Conservation (phyloP, 176 grass and related monocot species). For the Pontederia paniculata region DNA sequence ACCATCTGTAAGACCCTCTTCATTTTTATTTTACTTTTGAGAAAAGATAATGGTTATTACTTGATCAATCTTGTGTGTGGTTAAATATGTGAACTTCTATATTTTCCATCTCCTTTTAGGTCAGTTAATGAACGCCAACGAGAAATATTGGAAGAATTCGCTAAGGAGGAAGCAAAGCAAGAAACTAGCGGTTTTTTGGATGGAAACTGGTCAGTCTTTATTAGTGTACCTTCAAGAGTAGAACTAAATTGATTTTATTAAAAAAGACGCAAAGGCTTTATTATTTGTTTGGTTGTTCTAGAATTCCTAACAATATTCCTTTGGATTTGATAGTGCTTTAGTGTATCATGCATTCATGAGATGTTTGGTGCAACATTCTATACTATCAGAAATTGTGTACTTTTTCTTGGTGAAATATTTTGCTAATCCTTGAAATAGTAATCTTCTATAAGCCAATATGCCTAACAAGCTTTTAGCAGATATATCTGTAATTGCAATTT, state of each 20-base stretch:
- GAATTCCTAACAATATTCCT: too few relatives aligned
- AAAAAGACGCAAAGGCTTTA: background rate
- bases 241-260: background rate
- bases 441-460: too few relatives aligned
- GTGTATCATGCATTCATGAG: too few relatives aligned
- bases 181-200: slow-evolving; percentile 38
- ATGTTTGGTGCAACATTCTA: too few relatives aligned
- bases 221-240: background rate
- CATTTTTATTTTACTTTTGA: slow-evolving; percentile 5
- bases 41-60: background rate
- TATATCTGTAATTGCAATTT: too few relatives aligned
- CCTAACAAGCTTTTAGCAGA: too few relatives aligned
- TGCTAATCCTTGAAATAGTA: too few relatives aligned
- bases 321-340: too few relatives aligned
- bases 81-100: background rate
- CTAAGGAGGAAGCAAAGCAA: slow-evolving; percentile 55
- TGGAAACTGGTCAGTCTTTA: slow-evolving; percentile 56
- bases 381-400: too few relatives aligned
- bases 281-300: too few relatives aligned
- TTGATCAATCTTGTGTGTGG: background rate
- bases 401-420: too few relatives aligned
- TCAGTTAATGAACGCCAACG: slow-evolving; percentile 69
- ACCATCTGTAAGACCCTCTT: too few relatives aligned
- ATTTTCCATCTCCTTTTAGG: slow-evolving; percentile 27
- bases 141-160: slow-evolving; percentile 84